Evolutionary conservation across 2,329 filamentous ascomycete genomes (phyloP).

Genomic region (Aspergillus uvarum): DNA sequence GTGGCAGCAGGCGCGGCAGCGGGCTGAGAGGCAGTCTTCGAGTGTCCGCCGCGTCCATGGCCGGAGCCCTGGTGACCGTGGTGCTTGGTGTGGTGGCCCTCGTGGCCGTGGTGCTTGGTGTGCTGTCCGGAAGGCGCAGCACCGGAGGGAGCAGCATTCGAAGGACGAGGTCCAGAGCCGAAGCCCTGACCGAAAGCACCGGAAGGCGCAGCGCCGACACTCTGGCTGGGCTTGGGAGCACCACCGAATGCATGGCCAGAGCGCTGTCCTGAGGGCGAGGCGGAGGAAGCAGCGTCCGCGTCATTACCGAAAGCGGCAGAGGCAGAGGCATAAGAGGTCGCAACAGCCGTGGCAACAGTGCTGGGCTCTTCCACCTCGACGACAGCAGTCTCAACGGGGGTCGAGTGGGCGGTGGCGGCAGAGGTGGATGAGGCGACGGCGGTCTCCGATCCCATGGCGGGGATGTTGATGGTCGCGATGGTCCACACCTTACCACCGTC

Average conservation of each 20-base stretch:
- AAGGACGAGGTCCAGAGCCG: neutral
- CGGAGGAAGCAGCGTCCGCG: too few relatives aligned
- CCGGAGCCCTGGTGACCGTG: neutral
- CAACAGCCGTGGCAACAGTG: neutral
- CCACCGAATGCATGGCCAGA: too few relatives aligned
- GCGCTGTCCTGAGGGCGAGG: too few relatives aligned
- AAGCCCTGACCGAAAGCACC: too few relatives aligned
- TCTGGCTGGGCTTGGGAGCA: too few relatives aligned
- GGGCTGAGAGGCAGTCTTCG: neutral
- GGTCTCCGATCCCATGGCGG: slow-evolving; percentile 27
- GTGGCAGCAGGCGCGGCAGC: neutral
- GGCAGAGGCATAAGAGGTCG: neutral
- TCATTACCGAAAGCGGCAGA: too few relatives aligned
- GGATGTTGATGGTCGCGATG: slow-evolving; percentile 38
- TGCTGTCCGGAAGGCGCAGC: neutral
- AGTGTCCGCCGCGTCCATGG: neutral
- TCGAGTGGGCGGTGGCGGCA: neutral
- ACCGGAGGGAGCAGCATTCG: neutral
- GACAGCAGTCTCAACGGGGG: neutral
- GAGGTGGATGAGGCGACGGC: neutral
- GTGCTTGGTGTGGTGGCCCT: neutral
- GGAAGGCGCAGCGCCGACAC: too few relatives aligned
- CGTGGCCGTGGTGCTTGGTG: neutral
- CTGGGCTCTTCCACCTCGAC: neutral
- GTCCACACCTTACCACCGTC: slow-evolving; percentile 40